Evolutionary conservation across 805 yeast genomes (phyloP).

Genomic region (Candida tibetensis): DNA sequence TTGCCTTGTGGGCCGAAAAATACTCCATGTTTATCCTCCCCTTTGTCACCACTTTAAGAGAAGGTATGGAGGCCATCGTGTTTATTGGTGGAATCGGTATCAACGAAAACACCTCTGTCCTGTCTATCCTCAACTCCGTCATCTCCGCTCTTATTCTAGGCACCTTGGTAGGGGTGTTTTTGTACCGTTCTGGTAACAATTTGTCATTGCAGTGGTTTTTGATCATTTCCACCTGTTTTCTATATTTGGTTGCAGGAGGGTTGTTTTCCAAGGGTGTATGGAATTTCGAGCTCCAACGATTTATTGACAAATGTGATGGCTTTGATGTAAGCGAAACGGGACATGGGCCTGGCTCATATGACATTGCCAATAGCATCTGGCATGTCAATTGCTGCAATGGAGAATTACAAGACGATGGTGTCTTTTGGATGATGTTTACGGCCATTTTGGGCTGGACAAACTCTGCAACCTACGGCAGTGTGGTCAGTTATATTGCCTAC

Average conservation of each 20-base stretch:
- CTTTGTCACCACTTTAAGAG: constrained; percentile 80
- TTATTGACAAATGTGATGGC: constrained; percentile 72
- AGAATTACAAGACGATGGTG: constrained; percentile 60
- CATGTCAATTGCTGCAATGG: constrained; percentile 95
- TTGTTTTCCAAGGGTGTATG: constrained; percentile 83
- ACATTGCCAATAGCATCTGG: constrained; percentile 77
- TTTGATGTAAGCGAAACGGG: constrained; percentile 86
- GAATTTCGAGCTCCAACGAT: constrained; percentile 80
- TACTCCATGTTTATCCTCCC: constrained; percentile 78
- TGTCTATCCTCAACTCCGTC: constrained; percentile 58
- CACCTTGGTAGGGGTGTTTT: constrained; percentile 55
- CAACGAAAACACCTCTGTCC: constrained; percentile 22
- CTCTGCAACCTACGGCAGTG: constrained; percentile 88
- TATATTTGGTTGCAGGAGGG: constrained; percentile 85
- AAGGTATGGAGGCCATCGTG: constrained; percentile 89
- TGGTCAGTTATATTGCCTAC: constrained; percentile 64
- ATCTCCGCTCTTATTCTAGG: constrained; percentile 60
- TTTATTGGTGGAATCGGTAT: constrained; percentile 83
- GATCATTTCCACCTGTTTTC: constrained; percentile 71
- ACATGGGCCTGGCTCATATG: constrained; percentile 91
- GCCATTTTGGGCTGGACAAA: constrained; percentile 94
- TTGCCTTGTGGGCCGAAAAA: constrained; percentile 38
- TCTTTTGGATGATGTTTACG: constrained; percentile 86
- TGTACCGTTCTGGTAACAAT: constrained; percentile 78
- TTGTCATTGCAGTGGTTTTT: constrained; percentile 73